Evolutionary conservation across 345 rosid genomes (phyloP), one percentile per base, ranked within the genome.

Genomic region (Moricandia moricandioides): DNA sequence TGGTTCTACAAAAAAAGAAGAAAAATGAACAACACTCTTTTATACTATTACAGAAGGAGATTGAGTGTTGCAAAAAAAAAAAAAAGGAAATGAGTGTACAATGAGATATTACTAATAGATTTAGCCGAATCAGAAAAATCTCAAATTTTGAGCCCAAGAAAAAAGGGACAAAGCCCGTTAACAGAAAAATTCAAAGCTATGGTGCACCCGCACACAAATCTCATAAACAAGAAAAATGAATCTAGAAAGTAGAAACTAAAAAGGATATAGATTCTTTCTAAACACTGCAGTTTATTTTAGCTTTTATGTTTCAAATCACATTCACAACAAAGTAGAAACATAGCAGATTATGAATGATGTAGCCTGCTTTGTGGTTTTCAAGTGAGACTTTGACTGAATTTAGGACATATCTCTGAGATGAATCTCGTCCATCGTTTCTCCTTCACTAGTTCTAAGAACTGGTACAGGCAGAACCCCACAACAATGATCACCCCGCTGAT

Each of bases 381-480:
- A 58, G 62, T 29, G 62, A 29, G 10, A 58, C 17, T 58, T 58
- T 58, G 4, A 34, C 10, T 55, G 14, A 55, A 10, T 31, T 55
- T 6, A 24, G n/a, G 31, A 24, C 14, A 55, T 24, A 24, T 27
- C 16, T 57, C 4, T 2, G 7, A 56, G 49, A 59, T 63, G 67
- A 87, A 91, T 3, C 52, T 73, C 34, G 33, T 59, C 96, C 97
- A 89, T 52, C 83, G 61, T 82, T 69, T 82, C 58, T 84, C 71
- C 73, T 82, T 94, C 10, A 88, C 87, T 18, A 75, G 79, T 40
- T 78, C 78, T 62, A 88, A 67, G 69, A 70, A 6, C 6, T 91
- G 95, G 71, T 91, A 86, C 18, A 91, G 14, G 31, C 88, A 40
- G 73, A 91, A 66, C 56, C 98, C 98, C 4, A 84, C 37, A 55